phyloP scores from a whole-genome alignment of 2,329 filamentous ascomycete species.

The Colletotrichum eremochloae region DNA sequence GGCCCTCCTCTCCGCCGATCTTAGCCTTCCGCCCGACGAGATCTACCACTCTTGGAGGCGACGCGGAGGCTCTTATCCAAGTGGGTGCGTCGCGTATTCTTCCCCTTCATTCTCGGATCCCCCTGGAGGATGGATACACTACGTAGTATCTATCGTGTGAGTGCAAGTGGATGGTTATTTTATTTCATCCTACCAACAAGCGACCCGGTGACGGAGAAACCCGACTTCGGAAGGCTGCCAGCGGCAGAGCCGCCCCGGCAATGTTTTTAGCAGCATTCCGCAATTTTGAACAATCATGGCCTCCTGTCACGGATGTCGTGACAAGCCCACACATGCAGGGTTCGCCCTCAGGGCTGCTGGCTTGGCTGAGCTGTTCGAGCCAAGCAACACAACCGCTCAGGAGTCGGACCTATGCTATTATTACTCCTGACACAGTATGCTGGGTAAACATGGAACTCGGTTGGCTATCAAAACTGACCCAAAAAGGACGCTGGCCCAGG shows the following conservation, averaged over 20 bases:
- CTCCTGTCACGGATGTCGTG: background rate
- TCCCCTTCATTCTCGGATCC: background rate
- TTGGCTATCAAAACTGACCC: background rate
- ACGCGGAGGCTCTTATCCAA: conserved; percentile 12
- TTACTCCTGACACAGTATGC: background rate
- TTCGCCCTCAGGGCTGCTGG: background rate
- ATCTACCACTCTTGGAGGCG: conserved; percentile 24
- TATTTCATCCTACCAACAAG: background rate
- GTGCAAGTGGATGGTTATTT: background rate
- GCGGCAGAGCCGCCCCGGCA: background rate
- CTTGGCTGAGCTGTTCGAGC: background rate
- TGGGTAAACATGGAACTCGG: conserved; percentile 1
- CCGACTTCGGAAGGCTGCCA: background rate
- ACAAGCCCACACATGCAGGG: background rate
- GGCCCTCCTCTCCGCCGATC: conserved; percentile 17
- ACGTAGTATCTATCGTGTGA: background rate
- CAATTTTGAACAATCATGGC: background rate
- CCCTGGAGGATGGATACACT: background rate
- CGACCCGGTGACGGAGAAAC: conserved; percentile 1
- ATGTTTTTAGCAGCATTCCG: conserved; percentile 17
- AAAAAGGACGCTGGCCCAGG: background rate
- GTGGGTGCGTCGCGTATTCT: conserved; percentile 19
- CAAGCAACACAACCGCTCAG: background rate
- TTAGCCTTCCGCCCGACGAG: conserved; percentile 19
- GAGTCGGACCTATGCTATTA: background rate